Base-by-base conservation (phyloP, 106 monocot genomes). In the Acorus calamus region DNA sequence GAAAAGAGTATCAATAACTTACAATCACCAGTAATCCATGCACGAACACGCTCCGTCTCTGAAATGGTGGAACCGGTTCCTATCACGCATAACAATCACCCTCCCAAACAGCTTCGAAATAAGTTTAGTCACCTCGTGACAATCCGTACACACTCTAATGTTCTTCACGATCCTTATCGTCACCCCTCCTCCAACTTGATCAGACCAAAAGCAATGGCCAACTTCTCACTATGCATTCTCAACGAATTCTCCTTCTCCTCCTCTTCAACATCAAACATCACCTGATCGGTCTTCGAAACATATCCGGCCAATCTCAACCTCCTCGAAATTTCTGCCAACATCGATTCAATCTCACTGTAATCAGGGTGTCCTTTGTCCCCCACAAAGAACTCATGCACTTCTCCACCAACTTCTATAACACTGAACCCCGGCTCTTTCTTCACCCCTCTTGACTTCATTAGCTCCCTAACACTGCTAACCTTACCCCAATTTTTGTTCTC, bases 361-460 rank as follows among this genome's bases (percentile, higher is more conserved):
- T 66, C 44, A 3, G 48, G 52, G 47, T 73, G 73, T 0, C 52
- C 50, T 52, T 53, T 73, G n/a, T 50, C 44, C 11, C 66, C 66
- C 4, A 53, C 56, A 5, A 73, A 73, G 79, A 88, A 88, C 74
- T 85, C 82, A 50, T 88, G 92, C 8, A 80, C 70, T 53, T 68
- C 71, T 5, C 85, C 88, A 7, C 5, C 50, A 50, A 83, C 78
- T 64, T 94, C 89, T 50, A 94, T 77, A 50, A 71, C 81, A 55
- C 84, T 89, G 28, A 80, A 94, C 2, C 94, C 86, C 3, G 86
- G 89, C 52, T 86, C 81, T 54, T 89, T 94, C 58, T 53, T 81
- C 59, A 89, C 83, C 1, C 86, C 81, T 43, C 68, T 81, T 4
- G 74, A 55, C 77, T 77, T 84, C 94, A 89, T 89, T 74, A 70